phyloP scores from a whole-genome alignment of 495 filamentous ascomycete species.

The Trypethelium eluteriae region DNA sequence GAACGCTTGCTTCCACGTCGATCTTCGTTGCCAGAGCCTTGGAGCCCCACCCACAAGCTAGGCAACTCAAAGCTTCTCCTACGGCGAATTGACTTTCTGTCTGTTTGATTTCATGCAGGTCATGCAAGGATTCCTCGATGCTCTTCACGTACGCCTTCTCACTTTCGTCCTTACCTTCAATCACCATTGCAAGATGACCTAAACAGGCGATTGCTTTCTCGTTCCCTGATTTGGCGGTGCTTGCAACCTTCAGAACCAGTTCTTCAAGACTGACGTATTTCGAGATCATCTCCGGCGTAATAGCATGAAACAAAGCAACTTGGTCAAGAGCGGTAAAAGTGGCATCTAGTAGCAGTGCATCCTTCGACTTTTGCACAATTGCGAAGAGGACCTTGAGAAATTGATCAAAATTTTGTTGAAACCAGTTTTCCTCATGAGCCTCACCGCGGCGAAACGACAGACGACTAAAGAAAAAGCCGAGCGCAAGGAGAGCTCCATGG shows the following conservation, averaged over 20 bases:
- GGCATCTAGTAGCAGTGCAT: constrained; percentile 51
- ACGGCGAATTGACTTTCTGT: constrained; percentile 81
- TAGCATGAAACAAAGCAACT: constrained; percentile 59
- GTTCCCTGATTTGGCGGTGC: constrained; percentile 67
- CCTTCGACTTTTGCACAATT: constrained; percentile 45
- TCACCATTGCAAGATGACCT: constrained; percentile 57
- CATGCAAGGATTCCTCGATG: constrained; percentile 58
- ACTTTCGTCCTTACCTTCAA: constrained; percentile 34
- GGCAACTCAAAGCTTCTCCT: constrained; percentile 73
- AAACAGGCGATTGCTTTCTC: constrained; percentile 71
- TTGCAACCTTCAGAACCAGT: constrained; percentile 52
- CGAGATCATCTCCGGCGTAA: constrained; percentile 40
- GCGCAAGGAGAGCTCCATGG: constrained; percentile 53
- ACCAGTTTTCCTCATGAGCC: constrained; percentile 20
- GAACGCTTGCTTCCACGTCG: constrained; percentile 48
- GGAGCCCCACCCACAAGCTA: constrained; percentile 72
- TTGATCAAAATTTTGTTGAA: constrained; percentile 33
- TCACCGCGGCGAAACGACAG: constrained; percentile 41
- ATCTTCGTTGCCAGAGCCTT: constrained; percentile 51
- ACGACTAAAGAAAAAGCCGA: constrained; percentile 55
- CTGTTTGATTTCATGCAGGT: constrained; percentile 71
- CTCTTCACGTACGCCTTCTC: constrained; percentile 34
- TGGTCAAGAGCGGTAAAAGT: constrained; percentile 63
- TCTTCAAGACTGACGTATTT: constrained; percentile 35
- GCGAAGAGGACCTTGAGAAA: constrained; percentile 41